Evolutionary conservation across 2,329 filamentous ascomycete genomes (phyloP).

Genomic region (Malbranchea cinnamomea): DNA sequence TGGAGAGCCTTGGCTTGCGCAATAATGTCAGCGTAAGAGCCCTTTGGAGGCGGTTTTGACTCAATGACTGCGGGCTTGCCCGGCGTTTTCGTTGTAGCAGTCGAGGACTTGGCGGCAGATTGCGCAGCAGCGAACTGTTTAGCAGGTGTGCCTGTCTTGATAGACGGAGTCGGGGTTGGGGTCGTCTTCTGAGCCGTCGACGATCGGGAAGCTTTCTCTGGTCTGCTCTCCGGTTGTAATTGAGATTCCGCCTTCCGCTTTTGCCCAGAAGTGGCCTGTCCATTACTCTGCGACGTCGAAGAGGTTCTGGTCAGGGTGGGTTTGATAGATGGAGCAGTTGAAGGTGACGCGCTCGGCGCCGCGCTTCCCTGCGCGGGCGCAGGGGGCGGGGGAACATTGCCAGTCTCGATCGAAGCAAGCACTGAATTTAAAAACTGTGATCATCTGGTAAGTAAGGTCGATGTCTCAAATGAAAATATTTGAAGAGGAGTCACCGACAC

Average conservation of each 20-base stretch:
- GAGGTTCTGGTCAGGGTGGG: conserved; percentile 3
- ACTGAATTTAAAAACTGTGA: conserved; percentile 36
- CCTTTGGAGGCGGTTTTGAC: conserved; percentile 37
- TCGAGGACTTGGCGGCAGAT: conserved; percentile 9
- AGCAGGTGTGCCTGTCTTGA: too few relatives aligned
- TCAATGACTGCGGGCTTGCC: conserved; percentile 2
- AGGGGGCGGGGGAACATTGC: conserved; percentile 13
- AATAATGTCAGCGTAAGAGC: conserved; percentile 45
- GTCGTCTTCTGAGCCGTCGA: conserved; percentile 9
- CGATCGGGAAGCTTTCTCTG: conserved; percentile 12
- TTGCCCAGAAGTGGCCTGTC: conserved; percentile 12
- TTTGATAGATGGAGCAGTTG: background rate
- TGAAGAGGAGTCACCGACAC: too few relatives aligned
- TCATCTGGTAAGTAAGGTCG: too few relatives aligned
- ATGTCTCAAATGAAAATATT: too few relatives aligned
- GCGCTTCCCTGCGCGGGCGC: conserved; percentile 6
- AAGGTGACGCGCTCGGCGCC: too few relatives aligned
- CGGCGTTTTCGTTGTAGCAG: conserved; percentile 7
- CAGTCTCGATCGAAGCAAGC: conserved; percentile 35
- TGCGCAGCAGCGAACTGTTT: conserved; percentile 8
- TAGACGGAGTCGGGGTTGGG: conserved; percentile 12
- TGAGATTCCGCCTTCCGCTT: conserved; percentile 32
- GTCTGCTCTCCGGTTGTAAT: conserved; percentile 16
- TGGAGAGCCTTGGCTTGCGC: conserved; percentile 41
- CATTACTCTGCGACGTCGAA: conserved; percentile 6